Evolutionary conservation across 1,284 basidiomycete species (phyloP), one percentile per base, ranked within the genome.

Genomic region (Rhodotorula mucilaginosa): DNA sequence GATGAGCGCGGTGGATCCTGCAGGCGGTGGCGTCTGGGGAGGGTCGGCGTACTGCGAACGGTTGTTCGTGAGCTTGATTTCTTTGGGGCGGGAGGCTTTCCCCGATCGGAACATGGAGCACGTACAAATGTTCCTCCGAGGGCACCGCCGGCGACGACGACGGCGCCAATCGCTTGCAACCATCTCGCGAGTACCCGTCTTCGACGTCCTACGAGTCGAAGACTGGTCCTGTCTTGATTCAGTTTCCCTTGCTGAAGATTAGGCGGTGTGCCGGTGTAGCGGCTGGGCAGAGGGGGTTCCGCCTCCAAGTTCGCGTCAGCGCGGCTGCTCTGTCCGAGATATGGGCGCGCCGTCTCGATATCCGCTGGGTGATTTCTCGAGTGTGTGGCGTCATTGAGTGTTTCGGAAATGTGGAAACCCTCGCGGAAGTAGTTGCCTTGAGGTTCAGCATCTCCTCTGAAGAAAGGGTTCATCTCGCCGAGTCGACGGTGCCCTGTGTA

Each of bases 21-120:
- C 12, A 0, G 66, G 70, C 3, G 66, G 49, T 0, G 70, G 63
- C 13, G 26, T 31, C 21, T 34, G 12, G 3, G 21, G 6, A 2
- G 70, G 59, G 21, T 65, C 46, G 39, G 70, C 62, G 48, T 68
- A 46, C 70, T 71, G 63, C 3, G 39, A 10, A 12, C 39, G 39
- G 12, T 44, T 44, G 10, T 44, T 10, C 12, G 12, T 44, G 2
- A 34, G 26, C n/a, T 13, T 7, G 34, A 34, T 34, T 8, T 8
- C 6, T 34, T 34, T 34, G 34, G 34, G 8, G 34, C 34, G 34
- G 34, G 6, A 6, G 6, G 8, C 6, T 34, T 5, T 34, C 34
- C 34, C 6, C 8, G 8, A 7, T 7, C 34, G 34, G 8, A 34
- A 1, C 6, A 8, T 34, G 6, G 34, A 34, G 34, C n/a, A 57